Evolutionary conservation across 495 filamentous ascomycete genomes (phyloP), one percentile per base, ranked within the genome.

Genomic region (Astrothelium macrocarpum): DNA sequence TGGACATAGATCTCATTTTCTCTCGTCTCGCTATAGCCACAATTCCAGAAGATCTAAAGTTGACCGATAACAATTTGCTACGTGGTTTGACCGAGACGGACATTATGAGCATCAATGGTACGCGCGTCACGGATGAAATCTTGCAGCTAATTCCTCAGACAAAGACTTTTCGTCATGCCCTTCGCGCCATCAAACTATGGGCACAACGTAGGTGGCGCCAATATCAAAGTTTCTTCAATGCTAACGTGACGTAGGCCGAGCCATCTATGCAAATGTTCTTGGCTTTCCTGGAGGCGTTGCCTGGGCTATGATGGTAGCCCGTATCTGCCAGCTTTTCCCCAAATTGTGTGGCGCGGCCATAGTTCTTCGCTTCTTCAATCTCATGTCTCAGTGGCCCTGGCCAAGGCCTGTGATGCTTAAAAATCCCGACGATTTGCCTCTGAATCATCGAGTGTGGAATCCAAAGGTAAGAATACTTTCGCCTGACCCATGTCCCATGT

Each of bases 311-410:
- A 79, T 97, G 68, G 91, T 97, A 23, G 94, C 94, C 26, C 81
- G 94, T 64, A 90, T 97, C 53, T 98, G 94, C 72, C 94, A 98
- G 73, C 80, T 97, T n/a, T 98, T 97, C 77, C 94, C 94, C 18
- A 90, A 89, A 71, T 94, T 95, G 18, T 88, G 88, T 10, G 89
- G 87, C 42, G 87, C 92, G 16, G 85, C 89, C 18, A 85, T 98
- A 32, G 85, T 97, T 31, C 79, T 81, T 70, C 96, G 95, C 74
- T 98, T 98, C 82, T 98, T 97, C 77, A 78, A 84, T 61, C 88
- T 98, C 71, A 90, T 97, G 78, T 82, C 83, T 65, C 84, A 86
- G 67, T 98, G 94, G 94, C 85, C 84, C 16, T 98, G 95, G 95
- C 94, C 94, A 32, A 84, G 87, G 61, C 94, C 94, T 32, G 88